Conservation (phyloP, 495 filamentous ascomycete species). For the Trichoderma reesei region DNA sequence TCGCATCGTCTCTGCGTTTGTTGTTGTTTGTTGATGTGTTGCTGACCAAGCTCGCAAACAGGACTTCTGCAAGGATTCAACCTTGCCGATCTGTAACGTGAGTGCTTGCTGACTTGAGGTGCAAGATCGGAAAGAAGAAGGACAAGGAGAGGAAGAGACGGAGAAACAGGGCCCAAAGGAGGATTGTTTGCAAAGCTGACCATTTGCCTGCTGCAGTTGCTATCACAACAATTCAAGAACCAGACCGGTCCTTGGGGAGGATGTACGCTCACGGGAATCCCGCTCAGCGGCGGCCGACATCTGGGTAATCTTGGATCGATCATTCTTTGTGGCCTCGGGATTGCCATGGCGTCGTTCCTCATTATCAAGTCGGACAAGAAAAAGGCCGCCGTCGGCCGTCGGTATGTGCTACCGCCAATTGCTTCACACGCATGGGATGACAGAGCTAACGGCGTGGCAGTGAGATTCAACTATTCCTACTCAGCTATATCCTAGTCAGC, state of each 20-base stretch:
- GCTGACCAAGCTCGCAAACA: slow-evolving; percentile 28
- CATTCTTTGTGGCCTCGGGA: slow-evolving; percentile 67
- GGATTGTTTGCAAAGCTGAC: neutral
- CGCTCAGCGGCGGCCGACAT: slow-evolving; percentile 48
- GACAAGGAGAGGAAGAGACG: neutral
- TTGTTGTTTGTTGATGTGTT: neutral
- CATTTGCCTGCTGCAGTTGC: slow-evolving; percentile 26
- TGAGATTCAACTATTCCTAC: slow-evolving; percentile 91
- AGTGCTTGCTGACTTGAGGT: slow-evolving; percentile 28
- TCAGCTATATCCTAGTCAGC: slow-evolving; percentile 77
- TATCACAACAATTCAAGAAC: slow-evolving; percentile 30
- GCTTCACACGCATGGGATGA: neutral
- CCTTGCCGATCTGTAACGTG: slow-evolving; percentile 95
- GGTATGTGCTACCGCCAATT: slow-evolving; percentile 41
- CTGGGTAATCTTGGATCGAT: slow-evolving; percentile 94
- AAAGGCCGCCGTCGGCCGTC: slow-evolving; percentile 85
- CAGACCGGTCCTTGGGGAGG: slow-evolving; percentile 46
- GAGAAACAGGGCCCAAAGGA: neutral
- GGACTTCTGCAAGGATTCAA: slow-evolving; percentile 95
- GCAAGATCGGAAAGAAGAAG: neutral
- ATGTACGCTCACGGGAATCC: slow-evolving; percentile 65
- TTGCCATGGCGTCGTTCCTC: slow-evolving; percentile 53
- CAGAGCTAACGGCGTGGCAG: slow-evolving; percentile 38
- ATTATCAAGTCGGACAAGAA: slow-evolving; percentile 81
- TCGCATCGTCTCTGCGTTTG: neutral